Evolutionary conservation across 441 rosid genomes (phyloP).

Genomic region (Croton setiger): DNA sequence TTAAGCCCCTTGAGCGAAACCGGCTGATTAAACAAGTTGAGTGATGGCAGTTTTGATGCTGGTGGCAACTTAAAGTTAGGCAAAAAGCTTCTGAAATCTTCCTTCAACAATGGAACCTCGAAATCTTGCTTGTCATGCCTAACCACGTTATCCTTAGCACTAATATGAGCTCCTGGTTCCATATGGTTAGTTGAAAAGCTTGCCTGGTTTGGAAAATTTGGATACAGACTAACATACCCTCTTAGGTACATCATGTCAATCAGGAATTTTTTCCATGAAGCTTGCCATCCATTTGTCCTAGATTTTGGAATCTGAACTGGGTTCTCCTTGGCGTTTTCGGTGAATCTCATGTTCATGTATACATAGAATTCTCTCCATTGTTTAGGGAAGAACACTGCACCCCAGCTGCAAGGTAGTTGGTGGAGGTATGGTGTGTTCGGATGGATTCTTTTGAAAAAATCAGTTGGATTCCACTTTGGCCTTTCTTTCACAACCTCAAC

Average conservation of each 20-base stretch:
- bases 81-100: constrained; percentile 62
- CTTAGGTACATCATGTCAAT: constrained; percentile 97
- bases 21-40: constrained; percentile 82
- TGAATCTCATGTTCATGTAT: constrained; percentile 98
- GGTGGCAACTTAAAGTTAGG: constrained; percentile 77
- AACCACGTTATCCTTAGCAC: constrained; percentile 86
- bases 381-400: constrained; percentile 98
- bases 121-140: constrained; percentile 77
- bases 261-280: constrained; percentile 96
- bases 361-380: constrained; percentile 97
- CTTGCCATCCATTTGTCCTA: constrained; percentile 98
- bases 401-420: constrained; percentile 97
- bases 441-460: constrained; percentile 73
- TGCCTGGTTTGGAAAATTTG: constrained; percentile 87
- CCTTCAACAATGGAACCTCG: constrained; percentile 76
- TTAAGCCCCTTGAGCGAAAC: constrained; percentile 85
- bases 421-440: constrained; percentile 95
- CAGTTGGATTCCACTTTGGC: constrained; percentile 91
- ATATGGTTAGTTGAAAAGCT: constrained; percentile 97
- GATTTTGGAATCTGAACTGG: constrained; percentile 96
- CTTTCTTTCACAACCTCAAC: constrained; percentile 95
- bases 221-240: constrained; percentile 91
- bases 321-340: constrained; percentile 73
- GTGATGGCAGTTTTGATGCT: constrained; percentile 75
- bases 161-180: constrained; percentile 98